Percentiles rank a stretch among this genome's conserved stretches.
Conservation (phyloP, 331 rosid genomes). For the Dryas integrifolia region DNA sequence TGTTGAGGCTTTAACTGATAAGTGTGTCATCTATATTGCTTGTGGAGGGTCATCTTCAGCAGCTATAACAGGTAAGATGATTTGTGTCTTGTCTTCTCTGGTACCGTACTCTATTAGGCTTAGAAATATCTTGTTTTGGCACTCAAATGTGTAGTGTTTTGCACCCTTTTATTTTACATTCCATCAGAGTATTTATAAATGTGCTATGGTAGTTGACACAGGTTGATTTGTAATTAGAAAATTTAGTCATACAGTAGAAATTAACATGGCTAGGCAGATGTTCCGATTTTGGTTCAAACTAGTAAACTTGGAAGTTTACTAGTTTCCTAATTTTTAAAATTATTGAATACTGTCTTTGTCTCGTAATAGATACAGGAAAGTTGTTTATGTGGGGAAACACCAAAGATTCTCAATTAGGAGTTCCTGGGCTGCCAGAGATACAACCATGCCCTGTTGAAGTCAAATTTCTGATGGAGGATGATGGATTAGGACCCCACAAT, state of each 20-base stretch:
- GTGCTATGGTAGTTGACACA: background rate
- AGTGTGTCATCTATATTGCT: slow-evolving; percentile 56
- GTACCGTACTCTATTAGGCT: background rate
- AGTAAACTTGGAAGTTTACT: background rate
- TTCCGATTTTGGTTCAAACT: background rate
- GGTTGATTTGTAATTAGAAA: background rate
- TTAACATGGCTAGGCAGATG: background rate
- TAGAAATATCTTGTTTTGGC: background rate
- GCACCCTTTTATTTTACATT: background rate
- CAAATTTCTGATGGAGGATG: slow-evolving; percentile 74
- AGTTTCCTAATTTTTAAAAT: background rate
- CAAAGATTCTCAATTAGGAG: slow-evolving; percentile 73
- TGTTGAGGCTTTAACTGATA: slow-evolving; percentile 58
- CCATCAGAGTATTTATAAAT: background rate
- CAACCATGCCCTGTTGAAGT: slow-evolving; percentile 73
- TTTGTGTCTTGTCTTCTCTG: background rate
- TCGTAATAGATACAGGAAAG: slow-evolving; percentile 64
- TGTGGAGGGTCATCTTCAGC: slow-evolving; percentile 91
- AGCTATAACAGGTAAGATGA: slow-evolving; percentile 66
- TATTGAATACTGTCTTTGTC: slow-evolving; percentile 9
- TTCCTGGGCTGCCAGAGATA: slow-evolving; percentile 81
- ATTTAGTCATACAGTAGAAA: background rate
- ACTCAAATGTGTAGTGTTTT: background rate
- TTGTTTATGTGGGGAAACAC: slow-evolving; percentile 88
- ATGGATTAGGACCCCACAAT: slow-evolving; percentile 65